Evolutionary conservation across 179 eudicot species (phyloP), one percentile per base, ranked within the genome.

Genomic region (Spinacia oleracea): DNA sequence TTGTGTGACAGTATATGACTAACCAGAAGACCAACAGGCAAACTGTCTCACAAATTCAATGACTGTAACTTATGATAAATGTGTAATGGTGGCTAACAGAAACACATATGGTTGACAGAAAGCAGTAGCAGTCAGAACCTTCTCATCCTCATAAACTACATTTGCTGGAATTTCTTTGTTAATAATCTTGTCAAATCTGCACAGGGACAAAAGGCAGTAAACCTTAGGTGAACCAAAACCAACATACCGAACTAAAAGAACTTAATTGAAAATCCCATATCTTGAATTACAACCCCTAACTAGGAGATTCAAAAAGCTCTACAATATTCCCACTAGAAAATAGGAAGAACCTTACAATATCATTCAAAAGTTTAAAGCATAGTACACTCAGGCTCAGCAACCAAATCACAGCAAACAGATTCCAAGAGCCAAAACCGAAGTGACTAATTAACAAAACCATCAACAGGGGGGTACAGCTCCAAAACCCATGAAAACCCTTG

Each of bases 161-260:
- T 80, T 89, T 11, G 95, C 84, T 45, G 98, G 97, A 67, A 93
- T 93, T 86, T 95, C 97, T 89, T 91, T 95, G 77, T 81, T 93
- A 85, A 95, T 87, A 75, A 95, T 95, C 88, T 94, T 93, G 87
- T 95, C 97, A 85, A 95, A 95, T 87, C 98, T 95, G 85, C 82
- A 87, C 68, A 80, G 10, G 48, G 50, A 64, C 43, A 58, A 48
- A 58, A 6, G 35, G 42, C 48, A 60, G 6, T 77, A 70, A 43
- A 69, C 20, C n/a, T 43, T 48, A 53, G n/a, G 73, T 8, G 1
- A 73, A 35, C 42, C 9, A 35, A 20, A 58, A 29, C 29, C 38
- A 72, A 69, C 45, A 42, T 35, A 38, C 51, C 12, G 59, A 16
- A 25, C 58, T 25, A 71, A 53, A 73, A 51, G 46, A 42, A n/a